Evolutionary conservation across 805 yeast species (phyloP).

Genomic region (Candida xyloterini): DNA sequence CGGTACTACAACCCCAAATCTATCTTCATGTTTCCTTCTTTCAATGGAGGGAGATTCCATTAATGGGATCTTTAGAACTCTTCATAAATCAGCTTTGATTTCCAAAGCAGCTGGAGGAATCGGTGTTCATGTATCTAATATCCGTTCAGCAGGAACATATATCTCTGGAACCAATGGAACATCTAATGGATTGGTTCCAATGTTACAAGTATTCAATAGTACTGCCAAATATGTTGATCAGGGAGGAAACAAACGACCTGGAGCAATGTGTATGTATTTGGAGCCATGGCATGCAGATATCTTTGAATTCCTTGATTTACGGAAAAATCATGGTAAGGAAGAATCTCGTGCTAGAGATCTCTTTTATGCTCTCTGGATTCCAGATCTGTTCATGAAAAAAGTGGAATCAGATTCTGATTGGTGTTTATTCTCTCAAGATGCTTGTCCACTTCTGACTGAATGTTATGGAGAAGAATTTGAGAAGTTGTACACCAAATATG

Average conservation of each 20-base stretch:
- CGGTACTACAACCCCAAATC: conserved; percentile 79
- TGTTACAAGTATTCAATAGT: conserved; percentile 91
- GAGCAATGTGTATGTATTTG: conserved; percentile 89
- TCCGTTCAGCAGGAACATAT: conserved; percentile 81
- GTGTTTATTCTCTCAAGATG: conserved; percentile 88
- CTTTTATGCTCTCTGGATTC: conserved; percentile 91
- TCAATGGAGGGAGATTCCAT: conserved; percentile 94
- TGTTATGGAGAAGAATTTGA: conserved; percentile 83
- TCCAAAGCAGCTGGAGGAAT: conserved; percentile 96
- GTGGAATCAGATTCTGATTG: conserved; percentile 77
- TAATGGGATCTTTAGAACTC: conserved; percentile 89
- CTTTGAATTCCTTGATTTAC: conserved; percentile 78
- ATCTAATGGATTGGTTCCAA: conserved; percentile 92
- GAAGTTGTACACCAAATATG: conserved; percentile 68
- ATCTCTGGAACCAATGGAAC: conserved; percentile 92
- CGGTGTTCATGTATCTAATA: conserved; percentile 85
- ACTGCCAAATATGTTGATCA: conserved; percentile 97
- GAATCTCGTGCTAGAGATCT: conserved; percentile 91
- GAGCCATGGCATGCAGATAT: conserved; percentile 98
- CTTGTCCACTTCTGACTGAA: conserved; percentile 82
- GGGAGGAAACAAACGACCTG: conserved; percentile 98
- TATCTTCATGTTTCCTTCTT: conserved; percentile 89
- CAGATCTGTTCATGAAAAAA: conserved; percentile 90
- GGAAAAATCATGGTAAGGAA: conserved; percentile 94
- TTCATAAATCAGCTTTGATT: conserved; percentile 83